Conservation (phyloP, 805 yeast genomes). For the Allodekkera sacchari region DNA sequence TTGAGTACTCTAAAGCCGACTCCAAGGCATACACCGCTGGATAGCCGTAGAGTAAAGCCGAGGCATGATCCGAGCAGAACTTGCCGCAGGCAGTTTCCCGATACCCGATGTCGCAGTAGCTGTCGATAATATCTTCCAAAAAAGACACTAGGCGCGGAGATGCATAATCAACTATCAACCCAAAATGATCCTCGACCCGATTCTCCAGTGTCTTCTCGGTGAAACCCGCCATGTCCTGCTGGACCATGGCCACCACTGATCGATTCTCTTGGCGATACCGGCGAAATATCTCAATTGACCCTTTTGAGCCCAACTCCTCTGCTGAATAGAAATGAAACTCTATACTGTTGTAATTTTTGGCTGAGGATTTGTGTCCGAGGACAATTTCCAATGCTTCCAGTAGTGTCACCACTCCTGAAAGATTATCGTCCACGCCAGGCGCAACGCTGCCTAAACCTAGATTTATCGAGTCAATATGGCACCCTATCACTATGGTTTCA, state of each 20-base stretch:
- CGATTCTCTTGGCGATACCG: constrained; percentile 37
- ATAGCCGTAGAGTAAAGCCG: constrained; percentile 74
- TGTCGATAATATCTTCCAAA: constrained; percentile 49
- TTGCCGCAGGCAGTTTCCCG: constrained; percentile 79
- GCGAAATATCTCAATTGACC: constrained; percentile 72
- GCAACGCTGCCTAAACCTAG: constrained; percentile 57
- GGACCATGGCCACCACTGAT: constrained; percentile 74
- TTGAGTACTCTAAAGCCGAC: constrained; percentile 53
- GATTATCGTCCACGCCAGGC: constrained; percentile 96
- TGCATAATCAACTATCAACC: constrained; percentile 71
- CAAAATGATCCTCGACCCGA: constrained; percentile 58
- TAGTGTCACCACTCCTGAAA: constrained; percentile 76
- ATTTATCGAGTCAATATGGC: constrained; percentile 84
- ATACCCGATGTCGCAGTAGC: constrained; percentile 61
- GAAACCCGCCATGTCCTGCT: constrained; percentile 93
- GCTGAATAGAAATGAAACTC: constrained; percentile 95
- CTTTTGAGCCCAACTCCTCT: constrained; percentile 87
- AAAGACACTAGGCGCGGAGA: constrained; percentile 47
- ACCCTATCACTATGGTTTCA: constrained; percentile 64
- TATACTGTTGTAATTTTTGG: constrained; percentile 45
- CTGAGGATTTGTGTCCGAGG: background rate
- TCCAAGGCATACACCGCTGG: constrained; percentile 84
- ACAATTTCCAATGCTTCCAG: constrained; percentile 63
- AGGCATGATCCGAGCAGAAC: constrained; percentile 89
- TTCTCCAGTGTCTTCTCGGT: constrained; percentile 40